Conservation (phyloP, 1,139 yeast genomes). For the Magnusiomyces sp. region DNA sequence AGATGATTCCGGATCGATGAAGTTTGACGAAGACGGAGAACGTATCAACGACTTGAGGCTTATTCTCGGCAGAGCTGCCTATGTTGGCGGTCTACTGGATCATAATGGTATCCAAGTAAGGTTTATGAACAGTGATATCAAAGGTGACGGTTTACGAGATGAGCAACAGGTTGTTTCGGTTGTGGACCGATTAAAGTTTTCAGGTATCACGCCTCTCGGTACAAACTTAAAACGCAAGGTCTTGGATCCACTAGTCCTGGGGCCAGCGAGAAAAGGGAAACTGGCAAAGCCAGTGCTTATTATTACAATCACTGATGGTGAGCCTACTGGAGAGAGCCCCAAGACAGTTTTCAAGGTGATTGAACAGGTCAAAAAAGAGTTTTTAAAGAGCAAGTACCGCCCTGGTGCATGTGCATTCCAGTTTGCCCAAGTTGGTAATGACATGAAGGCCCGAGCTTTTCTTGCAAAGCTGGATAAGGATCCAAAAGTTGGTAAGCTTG, state of each 20-base stretch:
- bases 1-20: constrained; percentile 32
- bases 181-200: constrained; percentile 22
- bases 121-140: constrained; percentile 25
- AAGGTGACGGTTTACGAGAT: constrained; percentile 24
- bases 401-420: constrained; percentile 30
- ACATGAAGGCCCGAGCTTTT: constrained; percentile 29
- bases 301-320: constrained; percentile 29
- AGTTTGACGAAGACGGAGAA: constrained; percentile 30
- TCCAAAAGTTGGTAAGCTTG: constrained; percentile 26
- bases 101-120: constrained; percentile 28
- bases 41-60: constrained; percentile 29
- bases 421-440: constrained; percentile 31
- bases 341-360: constrained; percentile 23
- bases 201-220: constrained; percentile 29
- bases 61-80: constrained; percentile 25
- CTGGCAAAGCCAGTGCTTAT: constrained; percentile 27
- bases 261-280: constrained; percentile 21
- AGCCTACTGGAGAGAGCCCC: constrained; percentile 28
- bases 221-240: constrained; percentile 23
- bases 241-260: constrained; percentile 25
- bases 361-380: constrained; percentile 22
- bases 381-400: constrained; percentile 23
- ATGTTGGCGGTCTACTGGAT: constrained; percentile 27
- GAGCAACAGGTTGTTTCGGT: constrained; percentile 24
- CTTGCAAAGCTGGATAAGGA: constrained; percentile 25